Percentiles rank a stretch among this genome's conserved stretches.
phyloP scores from a whole-genome alignment of 2,329 filamentous ascomycete species.

The Gaeumannomyces sp. region DNA sequence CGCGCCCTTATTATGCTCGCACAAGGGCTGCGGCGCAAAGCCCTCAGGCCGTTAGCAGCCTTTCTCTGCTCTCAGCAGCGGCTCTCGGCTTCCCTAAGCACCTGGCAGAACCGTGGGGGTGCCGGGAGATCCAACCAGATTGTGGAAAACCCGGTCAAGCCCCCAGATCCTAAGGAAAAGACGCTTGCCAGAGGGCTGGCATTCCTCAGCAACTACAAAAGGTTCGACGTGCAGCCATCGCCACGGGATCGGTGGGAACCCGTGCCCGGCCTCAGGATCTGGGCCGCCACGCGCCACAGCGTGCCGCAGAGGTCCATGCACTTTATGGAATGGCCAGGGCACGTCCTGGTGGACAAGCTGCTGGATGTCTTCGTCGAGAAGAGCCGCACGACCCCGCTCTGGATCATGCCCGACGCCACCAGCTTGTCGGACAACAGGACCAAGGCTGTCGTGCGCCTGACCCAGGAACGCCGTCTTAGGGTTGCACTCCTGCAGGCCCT shows the following conservation, averaged over 20 bases:
- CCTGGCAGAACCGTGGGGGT: background rate
- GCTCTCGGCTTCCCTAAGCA: background rate
- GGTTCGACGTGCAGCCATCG: background rate
- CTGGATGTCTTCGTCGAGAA: background rate
- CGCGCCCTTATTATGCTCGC: background rate
- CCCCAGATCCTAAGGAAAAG: background rate
- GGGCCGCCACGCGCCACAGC: background rate
- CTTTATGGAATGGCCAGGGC: background rate
- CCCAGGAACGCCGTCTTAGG: constrained; percentile 11
- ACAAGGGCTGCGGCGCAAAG: background rate
- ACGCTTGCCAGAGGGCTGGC: background rate
- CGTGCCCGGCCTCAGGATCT: background rate
- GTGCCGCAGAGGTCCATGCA: background rate
- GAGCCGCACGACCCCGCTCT: constrained; percentile 4
- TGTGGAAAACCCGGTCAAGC: background rate
- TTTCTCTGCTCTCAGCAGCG: background rate
- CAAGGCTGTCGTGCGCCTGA: constrained; percentile 3
- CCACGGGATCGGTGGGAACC: background rate
- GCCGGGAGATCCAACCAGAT: background rate
- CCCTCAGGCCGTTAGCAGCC: background rate
- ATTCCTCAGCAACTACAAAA: background rate
- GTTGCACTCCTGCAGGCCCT: constrained; percentile 18
- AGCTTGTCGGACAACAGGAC: background rate
- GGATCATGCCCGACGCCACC: background rate
- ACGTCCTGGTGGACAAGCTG: background rate